phyloP scores from a whole-genome alignment of 78 protist species.

The Chrysochromulina tobinii region DNA sequence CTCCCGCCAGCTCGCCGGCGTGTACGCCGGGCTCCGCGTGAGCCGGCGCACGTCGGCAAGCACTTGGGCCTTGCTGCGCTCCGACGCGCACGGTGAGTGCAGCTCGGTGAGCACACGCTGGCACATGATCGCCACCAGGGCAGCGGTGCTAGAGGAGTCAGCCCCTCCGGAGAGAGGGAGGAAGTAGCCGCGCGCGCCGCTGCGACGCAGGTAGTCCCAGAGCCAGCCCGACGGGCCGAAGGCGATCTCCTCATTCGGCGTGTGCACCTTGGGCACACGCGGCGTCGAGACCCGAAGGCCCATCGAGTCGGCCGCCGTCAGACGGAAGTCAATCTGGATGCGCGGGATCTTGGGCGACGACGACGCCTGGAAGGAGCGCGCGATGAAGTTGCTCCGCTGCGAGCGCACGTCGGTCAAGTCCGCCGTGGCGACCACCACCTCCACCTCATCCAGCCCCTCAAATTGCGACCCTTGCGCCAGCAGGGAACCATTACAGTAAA shows the following conservation, averaged over 20 bases:
- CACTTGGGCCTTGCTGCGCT: neutral
- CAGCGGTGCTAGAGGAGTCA: constrained; percentile 75
- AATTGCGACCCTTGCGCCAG: constrained; percentile 80
- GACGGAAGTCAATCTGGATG: neutral
- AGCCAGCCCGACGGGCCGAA: constrained; percentile 35
- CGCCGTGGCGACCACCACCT: constrained; percentile 24
- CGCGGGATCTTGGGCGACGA: neutral
- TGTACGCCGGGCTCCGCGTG: neutral
- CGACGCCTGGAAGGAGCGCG: neutral
- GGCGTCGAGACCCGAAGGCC: neutral
- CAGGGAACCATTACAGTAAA: constrained; percentile 69
- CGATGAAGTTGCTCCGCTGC: neutral
- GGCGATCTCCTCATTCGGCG: constrained; percentile 5
- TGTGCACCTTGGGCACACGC: neutral
- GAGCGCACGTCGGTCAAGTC: constrained; percentile 6
- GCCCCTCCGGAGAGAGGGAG: constrained; percentile 90
- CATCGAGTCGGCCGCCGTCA: neutral
- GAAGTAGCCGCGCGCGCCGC: constrained; percentile 73
- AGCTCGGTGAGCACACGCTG: constrained; percentile 51
- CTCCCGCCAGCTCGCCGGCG: neutral
- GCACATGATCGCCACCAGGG: constrained; percentile 71
- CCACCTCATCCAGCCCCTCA: constrained; percentile 53
- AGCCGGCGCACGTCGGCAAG: constrained; percentile 23
- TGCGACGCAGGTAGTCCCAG: constrained; percentile 90
- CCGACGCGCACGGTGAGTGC: neutral